Conservation (phyloP, 495 filamentous ascomycete species). For the Saxispiralis lemnorum region DNA sequence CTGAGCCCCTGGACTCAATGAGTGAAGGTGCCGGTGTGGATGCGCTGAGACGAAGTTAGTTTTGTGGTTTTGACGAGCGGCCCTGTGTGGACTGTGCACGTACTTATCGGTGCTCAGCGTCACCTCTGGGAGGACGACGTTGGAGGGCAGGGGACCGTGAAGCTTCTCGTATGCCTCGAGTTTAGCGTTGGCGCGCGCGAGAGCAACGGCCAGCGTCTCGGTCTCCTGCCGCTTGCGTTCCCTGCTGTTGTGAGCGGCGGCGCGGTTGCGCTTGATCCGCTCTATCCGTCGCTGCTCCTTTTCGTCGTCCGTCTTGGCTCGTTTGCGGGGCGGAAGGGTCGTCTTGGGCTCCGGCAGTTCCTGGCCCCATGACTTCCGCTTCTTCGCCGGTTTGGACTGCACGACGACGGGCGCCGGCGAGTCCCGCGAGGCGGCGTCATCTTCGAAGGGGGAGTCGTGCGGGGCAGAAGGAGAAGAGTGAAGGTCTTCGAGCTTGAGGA, state of each 20-base stretch:
- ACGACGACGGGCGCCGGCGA: conserved; percentile 8
- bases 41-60: conserved; percentile 3
- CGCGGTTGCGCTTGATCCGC: conserved; percentile 86
- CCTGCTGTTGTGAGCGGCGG: conserved; percentile 85
- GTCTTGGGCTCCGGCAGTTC: conserved; percentile 93
- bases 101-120: conserved; percentile 6
- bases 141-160: conserved; percentile 22
- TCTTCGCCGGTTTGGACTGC: conserved; percentile 40
- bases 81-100: background rate
- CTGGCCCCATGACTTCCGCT: conserved; percentile 98
- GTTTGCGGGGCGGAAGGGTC: conserved; percentile 88
- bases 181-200: conserved; percentile 28
- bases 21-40: conserved; percentile 22
- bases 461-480: conserved; percentile 2
- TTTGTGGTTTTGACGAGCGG: background rate
- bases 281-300: conserved; percentile 97
- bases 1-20: conserved; percentile 24
- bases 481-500: conserved; percentile 14
- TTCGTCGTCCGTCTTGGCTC: conserved; percentile 91
- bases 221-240: conserved; percentile 91
- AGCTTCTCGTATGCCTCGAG: conserved; percentile 32
- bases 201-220: conserved; percentile 62
- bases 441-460: background rate
- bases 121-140: conserved; percentile 20
- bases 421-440: background rate